Conservation (phyloP, 2,329 filamentous ascomycete genomes). For the Microdochium bolleyi region DNA sequence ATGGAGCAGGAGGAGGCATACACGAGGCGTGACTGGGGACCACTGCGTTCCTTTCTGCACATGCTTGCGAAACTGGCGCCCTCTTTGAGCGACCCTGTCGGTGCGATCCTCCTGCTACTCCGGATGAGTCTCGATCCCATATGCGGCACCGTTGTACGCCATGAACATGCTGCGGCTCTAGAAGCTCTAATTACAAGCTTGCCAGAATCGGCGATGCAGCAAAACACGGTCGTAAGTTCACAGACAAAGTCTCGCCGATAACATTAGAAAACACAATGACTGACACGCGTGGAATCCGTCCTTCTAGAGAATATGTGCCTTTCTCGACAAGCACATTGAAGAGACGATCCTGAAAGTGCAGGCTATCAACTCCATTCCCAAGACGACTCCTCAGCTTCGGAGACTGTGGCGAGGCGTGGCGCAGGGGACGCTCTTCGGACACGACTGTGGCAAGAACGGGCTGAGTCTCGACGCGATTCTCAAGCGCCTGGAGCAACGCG, state of each 20-base stretch:
- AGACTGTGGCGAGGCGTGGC: slow-evolving; percentile 61
- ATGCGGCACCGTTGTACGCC: slow-evolving; percentile 21
- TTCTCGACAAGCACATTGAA: slow-evolving; percentile 36
- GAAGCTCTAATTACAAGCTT: slow-evolving; percentile 33
- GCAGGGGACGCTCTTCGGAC: slow-evolving; percentile 51
- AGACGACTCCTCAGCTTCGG: slow-evolving; percentile 38
- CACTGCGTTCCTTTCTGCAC: slow-evolving; percentile 32
- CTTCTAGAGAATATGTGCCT: slow-evolving; percentile 30
- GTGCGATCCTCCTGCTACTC: slow-evolving; percentile 38
- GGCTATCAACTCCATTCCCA: slow-evolving; percentile 51
- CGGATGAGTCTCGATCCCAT: slow-evolving; percentile 47
- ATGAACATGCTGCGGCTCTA: slow-evolving; percentile 24
- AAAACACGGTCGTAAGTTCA: slow-evolving; percentile 34
- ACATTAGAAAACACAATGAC: background rate
- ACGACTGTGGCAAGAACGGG: slow-evolving; percentile 32
- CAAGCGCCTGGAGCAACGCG: slow-evolving; percentile 33
- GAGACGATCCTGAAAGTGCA: slow-evolving; percentile 46
- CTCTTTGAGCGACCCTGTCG: slow-evolving; percentile 26
- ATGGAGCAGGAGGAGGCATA: slow-evolving; percentile 19
- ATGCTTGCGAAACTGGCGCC: slow-evolving; percentile 30
- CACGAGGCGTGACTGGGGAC: slow-evolving; percentile 35
- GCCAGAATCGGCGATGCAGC: slow-evolving; percentile 21
- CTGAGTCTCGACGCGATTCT: slow-evolving; percentile 35
- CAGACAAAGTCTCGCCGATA: background rate
- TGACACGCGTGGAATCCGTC: slow-evolving; percentile 32